phyloP scores from a whole-genome alignment of 768 basidiomycete species.

The Agrocybe pediades region DNA sequence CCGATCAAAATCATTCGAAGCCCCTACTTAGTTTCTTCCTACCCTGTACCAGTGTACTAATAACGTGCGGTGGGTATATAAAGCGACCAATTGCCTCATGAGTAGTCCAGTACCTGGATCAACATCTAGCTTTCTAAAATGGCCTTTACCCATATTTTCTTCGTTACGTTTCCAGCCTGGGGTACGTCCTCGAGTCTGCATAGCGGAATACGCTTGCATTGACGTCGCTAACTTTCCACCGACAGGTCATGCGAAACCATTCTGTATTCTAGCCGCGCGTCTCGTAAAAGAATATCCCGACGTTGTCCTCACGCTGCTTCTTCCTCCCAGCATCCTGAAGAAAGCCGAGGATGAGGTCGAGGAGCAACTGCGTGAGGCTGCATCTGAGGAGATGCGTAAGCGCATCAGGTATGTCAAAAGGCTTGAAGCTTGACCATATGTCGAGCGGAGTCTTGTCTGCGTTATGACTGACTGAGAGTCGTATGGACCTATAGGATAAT shows the following conservation, averaged over 20 bases:
- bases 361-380: slow-evolving; percentile 1
- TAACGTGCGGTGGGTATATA: too few species aligned
- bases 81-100: too few species aligned
- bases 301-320: slow-evolving; percentile 6
- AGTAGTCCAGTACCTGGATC: too few species aligned
- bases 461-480: too few species aligned
- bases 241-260: slow-evolving; percentile 6
- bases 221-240: not conserved
- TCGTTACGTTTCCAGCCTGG: slow-evolving; percentile 4
- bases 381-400: not conserved
- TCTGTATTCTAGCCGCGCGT: slow-evolving; percentile 10
- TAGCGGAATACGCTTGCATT: not conserved
- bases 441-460: too few species aligned
- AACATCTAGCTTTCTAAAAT: too few species aligned
- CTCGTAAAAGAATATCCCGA: slow-evolving; percentile 7
- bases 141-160: not conserved
- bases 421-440: too few species aligned
- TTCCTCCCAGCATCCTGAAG: not conserved
- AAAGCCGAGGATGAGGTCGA: slow-evolving; percentile 5
- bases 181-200: not conserved
- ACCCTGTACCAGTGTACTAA: too few species aligned
- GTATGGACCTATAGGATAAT: not conserved
- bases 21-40: too few species aligned
- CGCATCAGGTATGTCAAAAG: slow-evolving; percentile 11
- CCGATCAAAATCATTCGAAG: too few species aligned